A percentile compares a stretch with the other conserved stretches of the same genome.
Evolutionary conservation across 345 rosid species (phyloP).

Genomic region (Passiflora organensis): DNA sequence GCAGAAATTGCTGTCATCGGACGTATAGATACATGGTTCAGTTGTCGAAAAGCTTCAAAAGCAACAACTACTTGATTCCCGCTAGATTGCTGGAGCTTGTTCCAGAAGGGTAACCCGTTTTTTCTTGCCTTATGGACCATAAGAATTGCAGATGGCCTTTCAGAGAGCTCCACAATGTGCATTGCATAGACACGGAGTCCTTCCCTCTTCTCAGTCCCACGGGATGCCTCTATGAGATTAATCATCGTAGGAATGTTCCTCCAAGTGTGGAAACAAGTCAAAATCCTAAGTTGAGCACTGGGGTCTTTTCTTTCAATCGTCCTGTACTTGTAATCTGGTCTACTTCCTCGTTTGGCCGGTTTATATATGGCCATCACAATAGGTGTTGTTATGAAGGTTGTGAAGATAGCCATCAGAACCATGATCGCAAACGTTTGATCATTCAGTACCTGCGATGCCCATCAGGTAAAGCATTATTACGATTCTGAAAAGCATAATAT

Average conservation of each 20-base stretch:
- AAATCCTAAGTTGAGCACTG: slow-evolving; percentile 41
- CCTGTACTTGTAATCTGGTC: slow-evolving; percentile 43
- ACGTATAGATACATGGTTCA: slow-evolving; percentile 51
- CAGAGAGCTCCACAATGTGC: slow-evolving; percentile 93
- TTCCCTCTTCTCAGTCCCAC: slow-evolving; percentile 61
- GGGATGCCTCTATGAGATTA: slow-evolving; percentile 72
- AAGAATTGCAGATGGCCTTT: slow-evolving; percentile 81
- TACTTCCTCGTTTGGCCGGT: slow-evolving; percentile 38
- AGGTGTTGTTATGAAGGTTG: slow-evolving; percentile 82
- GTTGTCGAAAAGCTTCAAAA: slow-evolving; percentile 64
- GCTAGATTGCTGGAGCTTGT: slow-evolving; percentile 21
- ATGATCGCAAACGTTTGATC: slow-evolving; percentile 74
- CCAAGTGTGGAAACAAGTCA: slow-evolving; percentile 54
- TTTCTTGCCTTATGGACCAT: slow-evolving; percentile 89
- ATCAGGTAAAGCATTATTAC: not conserved
- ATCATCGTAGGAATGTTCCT: slow-evolving; percentile 56
- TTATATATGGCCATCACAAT: slow-evolving; percentile 56
- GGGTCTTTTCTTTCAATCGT: slow-evolving; percentile 37
- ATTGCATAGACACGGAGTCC: slow-evolving; percentile 76
- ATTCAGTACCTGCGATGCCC: slow-evolving; percentile 52
- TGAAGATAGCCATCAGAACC: slow-evolving; percentile 74
- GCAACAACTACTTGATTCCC: slow-evolving; percentile 53
- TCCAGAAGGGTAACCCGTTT: slow-evolving; percentile 62
- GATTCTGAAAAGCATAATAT: not conserved
- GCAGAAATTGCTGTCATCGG: slow-evolving; percentile 79